Evolutionary conservation across 169 alveolate genomes (phyloP).

Genomic region (Cryptosporidium muris): DNA sequence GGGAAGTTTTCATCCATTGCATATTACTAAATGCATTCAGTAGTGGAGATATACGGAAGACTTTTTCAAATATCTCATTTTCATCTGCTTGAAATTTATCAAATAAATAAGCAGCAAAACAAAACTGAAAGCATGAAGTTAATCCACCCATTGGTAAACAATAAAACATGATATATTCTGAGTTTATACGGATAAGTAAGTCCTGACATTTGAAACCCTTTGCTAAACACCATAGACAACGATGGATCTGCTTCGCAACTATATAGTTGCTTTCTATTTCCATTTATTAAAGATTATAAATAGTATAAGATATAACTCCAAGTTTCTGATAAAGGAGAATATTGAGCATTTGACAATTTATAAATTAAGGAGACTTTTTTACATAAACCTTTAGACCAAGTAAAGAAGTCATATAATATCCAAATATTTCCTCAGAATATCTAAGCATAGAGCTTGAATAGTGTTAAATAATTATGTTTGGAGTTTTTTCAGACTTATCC

Average conservation of each 20-base stretch:
- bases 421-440: no score
- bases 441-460: no score
- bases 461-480: no score
- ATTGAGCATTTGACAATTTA: no score
- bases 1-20: slow-evolving; percentile 51
- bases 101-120: slow-evolving; percentile 26
- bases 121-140: slow-evolving; percentile 56
- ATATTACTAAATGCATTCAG: slow-evolving; percentile 42
- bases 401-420: no score
- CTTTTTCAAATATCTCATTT: slow-evolving; percentile 18
- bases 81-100: slow-evolving; percentile 19
- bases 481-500: no score
- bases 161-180: slow-evolving; percentile 40
- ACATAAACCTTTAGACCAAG: no score
- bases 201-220: slow-evolving; percentile 68
- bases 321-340: no score
- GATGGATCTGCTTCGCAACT: slow-evolving; percentile 25
- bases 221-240: slow-evolving; percentile 44
- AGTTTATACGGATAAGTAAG: slow-evolving; percentile 20
- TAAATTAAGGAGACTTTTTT: no score
- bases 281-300: background rate
- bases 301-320: background rate
- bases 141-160: slow-evolving; percentile 49
- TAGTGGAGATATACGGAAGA: slow-evolving; percentile 16
- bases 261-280: slow-evolving; percentile 34